Evolutionary conservation across 305 asterid species (phyloP), one percentile per base, ranked within the genome.

Genomic region (Coffea humblotiana): DNA sequence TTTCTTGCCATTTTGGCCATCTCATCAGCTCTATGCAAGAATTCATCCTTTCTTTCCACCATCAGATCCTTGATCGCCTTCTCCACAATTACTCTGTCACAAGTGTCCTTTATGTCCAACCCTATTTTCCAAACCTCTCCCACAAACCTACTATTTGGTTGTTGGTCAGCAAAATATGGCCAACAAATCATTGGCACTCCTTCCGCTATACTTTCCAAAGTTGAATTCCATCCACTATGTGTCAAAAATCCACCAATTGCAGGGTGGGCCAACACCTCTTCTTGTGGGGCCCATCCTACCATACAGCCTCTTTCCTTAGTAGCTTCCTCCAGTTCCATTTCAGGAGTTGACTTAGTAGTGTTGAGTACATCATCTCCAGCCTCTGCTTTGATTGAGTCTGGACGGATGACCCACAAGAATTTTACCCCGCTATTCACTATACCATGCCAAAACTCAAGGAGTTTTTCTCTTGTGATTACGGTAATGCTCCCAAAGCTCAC

Each of bases 231-330:
- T 70, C 97, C 97, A 58, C 90, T 84, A 47, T 91, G 97, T 0
- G 97, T 91, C 86, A 91, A 84, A 71, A 93, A 93, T 0, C 93
- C 95, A 2, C 92, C 94, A 0, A 93, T 79, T 0, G 97, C 83
- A 0, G 76, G 64, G 84, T 93, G 98, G 2, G 89, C 89, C 83
- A 93, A 65, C 2, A 93, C 97, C 84, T 89, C 93, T 35, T 90
- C 92, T 71, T 93, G 98, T 0, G 96, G 98, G 0, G 93, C 93
- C 98, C 98, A 93, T 0, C 74, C 87, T 15, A 93, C 96, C n/a
- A 90, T 76, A 72, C 82, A 88, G 1, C 98, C 97, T 54, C 90
- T 85, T 68, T 78, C 86, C 52, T 79, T 84, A 0, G 87, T 90
- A 4, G 87, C 95, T 71, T 71, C 32, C 0, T 73, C 76, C 27